Evolutionary conservation across 192 early-diverging fungal genomes (phyloP).

Genomic region (Umbelopsis ramanniana): DNA sequence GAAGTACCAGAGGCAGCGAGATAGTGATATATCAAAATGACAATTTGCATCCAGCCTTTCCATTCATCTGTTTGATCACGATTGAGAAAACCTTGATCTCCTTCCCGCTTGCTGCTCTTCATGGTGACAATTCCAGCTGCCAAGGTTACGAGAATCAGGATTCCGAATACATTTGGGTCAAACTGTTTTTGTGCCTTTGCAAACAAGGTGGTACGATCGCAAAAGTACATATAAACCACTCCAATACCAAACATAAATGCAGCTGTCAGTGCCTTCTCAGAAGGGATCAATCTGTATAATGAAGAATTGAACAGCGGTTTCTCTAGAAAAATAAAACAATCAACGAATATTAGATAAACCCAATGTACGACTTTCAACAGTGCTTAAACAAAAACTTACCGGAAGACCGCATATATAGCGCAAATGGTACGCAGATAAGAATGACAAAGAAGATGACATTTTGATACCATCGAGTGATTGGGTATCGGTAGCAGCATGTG

Average conservation of each 20-base stretch:
- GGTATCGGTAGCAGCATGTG: constrained; percentile 67
- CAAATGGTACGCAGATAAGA: constrained; percentile 45
- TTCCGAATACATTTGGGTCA: constrained; percentile 45
- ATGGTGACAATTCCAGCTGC: constrained; percentile 51
- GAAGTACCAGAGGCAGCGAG: constrained; percentile 65
- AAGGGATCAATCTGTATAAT: constrained; percentile 36
- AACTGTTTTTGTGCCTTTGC: constrained; percentile 70
- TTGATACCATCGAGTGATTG: constrained; percentile 49
- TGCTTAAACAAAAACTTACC: not conserved
- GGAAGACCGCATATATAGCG: constrained; percentile 25
- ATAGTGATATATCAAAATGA: constrained; percentile 74
- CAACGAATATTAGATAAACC: not conserved
- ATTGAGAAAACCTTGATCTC: constrained; percentile 63
- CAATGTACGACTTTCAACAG: not conserved
- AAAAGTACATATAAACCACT: constrained; percentile 64
- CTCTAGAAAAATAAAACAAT: not conserved
- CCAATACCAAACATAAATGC: constrained; percentile 55
- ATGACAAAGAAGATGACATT: constrained; percentile 41
- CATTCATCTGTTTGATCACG: constrained; percentile 85
- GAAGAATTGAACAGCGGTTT: not conserved
- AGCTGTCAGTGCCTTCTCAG: constrained; percentile 45
- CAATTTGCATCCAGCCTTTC: constrained; percentile 89
- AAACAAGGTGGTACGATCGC: constrained; percentile 73
- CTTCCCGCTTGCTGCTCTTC: constrained; percentile 47
- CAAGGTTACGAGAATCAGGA: constrained; percentile 46